phyloP scores from a whole-genome alignment of 768 basidiomycete species.

The Tulasnella sp. region DNA sequence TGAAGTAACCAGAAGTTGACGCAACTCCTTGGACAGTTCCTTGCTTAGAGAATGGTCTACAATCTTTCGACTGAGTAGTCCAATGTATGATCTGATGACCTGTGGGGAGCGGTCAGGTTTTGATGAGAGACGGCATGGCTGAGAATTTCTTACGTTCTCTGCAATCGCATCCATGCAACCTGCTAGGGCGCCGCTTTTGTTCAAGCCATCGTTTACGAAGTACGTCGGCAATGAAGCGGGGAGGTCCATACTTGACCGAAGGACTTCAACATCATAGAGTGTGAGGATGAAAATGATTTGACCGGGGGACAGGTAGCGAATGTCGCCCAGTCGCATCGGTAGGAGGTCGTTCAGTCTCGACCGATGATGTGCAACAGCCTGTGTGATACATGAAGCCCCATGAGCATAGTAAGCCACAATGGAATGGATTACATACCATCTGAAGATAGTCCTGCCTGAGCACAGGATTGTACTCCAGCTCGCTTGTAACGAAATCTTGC shows the following conservation, averaged over 20 bases:
- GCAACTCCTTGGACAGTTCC: constrained; percentile 59
- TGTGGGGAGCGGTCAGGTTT: constrained; percentile 22
- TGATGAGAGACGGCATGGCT: not conserved
- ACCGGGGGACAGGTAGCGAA: constrained; percentile 63
- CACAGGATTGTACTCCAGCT: constrained; percentile 86
- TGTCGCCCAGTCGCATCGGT: constrained; percentile 50
- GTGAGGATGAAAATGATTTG: constrained; percentile 30
- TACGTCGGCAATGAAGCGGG: constrained; percentile 77
- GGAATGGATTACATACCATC: constrained; percentile 37
- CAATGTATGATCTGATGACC: constrained; percentile 65
- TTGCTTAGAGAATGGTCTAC: constrained; percentile 67
- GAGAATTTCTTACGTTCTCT: constrained; percentile 47
- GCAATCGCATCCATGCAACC: constrained; percentile 78
- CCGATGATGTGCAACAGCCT: constrained; percentile 67
- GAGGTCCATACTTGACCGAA: constrained; percentile 68
- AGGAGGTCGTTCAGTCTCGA: constrained; percentile 51
- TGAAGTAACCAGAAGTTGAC: constrained; percentile 59
- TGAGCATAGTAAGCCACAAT: not conserved
- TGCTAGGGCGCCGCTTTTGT: constrained; percentile 52
- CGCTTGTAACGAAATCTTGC: constrained; percentile 71
- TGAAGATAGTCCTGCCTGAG: constrained; percentile 76
- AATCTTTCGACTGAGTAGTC: constrained; percentile 58
- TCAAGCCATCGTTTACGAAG: constrained; percentile 78
- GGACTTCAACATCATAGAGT: constrained; percentile 67
- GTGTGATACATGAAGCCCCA: not conserved